phyloP scores from a whole-genome alignment of 352 stramenopile genomes.

The Elongisporangium prolatum region DNA sequence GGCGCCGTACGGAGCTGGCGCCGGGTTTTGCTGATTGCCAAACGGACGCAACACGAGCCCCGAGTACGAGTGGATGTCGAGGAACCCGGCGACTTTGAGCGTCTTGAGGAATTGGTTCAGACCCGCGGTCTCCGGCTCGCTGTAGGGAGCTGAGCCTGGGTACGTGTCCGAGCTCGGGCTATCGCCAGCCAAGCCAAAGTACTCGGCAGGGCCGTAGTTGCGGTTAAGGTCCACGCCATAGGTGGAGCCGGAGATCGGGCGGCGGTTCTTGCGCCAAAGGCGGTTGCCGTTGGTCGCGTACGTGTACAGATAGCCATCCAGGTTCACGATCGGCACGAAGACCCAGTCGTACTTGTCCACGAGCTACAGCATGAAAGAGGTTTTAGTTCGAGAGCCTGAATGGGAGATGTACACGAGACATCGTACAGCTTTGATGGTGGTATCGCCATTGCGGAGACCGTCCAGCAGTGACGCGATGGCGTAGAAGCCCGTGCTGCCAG shows the following conservation, averaged over 20 bases:
- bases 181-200: slow-evolving; percentile 8
- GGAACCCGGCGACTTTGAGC: slow-evolving; percentile 9
- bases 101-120: slow-evolving; percentile 16
- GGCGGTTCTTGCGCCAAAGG: slow-evolving; percentile 29
- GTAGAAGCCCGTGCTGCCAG: slow-evolving; percentile 13
- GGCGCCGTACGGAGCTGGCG: slow-evolving; percentile 8
- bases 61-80: slow-evolving; percentile 25
- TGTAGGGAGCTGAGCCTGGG: slow-evolving; percentile 9
- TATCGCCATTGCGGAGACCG: slow-evolving; percentile 11
- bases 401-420: neutral
- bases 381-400: slow-evolving; percentile 1
- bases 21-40: slow-evolving; percentile 9
- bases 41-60: slow-evolving; percentile 16
- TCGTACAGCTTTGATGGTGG: slow-evolving; percentile 7
- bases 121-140: slow-evolving; percentile 20
- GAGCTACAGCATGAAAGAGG: slow-evolving; percentile 1
- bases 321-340: slow-evolving; percentile 30
- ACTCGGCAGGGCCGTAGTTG: slow-evolving; percentile 17
- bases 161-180: slow-evolving; percentile 17
- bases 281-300: slow-evolving; percentile 12
- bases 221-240: slow-evolving; percentile 27
- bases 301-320: slow-evolving; percentile 27
- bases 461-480: slow-evolving; percentile 14
- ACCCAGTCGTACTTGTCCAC: slow-evolving; percentile 18
- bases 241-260: slow-evolving; percentile 5